Base-by-base conservation (phyloP, 257 asterid genomes). In the Primulina tabacum region DNA sequence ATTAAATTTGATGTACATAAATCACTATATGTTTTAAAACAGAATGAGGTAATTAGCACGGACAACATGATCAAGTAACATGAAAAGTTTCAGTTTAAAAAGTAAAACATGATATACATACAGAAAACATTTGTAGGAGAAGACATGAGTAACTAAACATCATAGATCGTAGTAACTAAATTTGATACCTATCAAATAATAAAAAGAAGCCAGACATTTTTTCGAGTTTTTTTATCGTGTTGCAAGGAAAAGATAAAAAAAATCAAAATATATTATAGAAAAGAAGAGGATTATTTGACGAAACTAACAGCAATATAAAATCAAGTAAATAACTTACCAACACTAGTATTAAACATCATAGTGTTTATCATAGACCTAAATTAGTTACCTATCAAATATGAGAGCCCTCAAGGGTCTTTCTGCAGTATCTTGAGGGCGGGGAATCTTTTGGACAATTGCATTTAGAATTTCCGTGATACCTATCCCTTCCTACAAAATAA, bases 371-470 rank as follows among this genome's bases (percentile, higher is more conserved):
- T 77, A 79, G 88, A 81, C 85, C 88, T 80, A 83, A 78, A 83
- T 82, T 68, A 80, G 85, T 78, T 85, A 93, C 99, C 99, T 93
- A 82, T 93, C 99, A 85, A 93, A 93, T 78, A 93, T 93, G 73
- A 93, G 94, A 75, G 99, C 99, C 85, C 96, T 89, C 85, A 90
- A 82, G 68, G 99, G 97, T 77, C 76, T 81, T 72, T 79, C 84
- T 74, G 88, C 86, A 53, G 95, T 87, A 74, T 85, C 89, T 71
- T 62, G 82, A 68, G 99, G 97, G 20, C 96, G 89, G 68, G 97
- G 99, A 74, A 93, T 83, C 87, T 84, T 89, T 76, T 80, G 85
- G 78, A 90, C 97, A 80, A 93, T 93, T 56, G 96, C 95, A 24
- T 78, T 75, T 64, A 93, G 78, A 74, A 90, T 93, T 61, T 93